phyloP scores from a whole-genome alignment of 257 asterid species.

The Przewalskia tangutica region DNA sequence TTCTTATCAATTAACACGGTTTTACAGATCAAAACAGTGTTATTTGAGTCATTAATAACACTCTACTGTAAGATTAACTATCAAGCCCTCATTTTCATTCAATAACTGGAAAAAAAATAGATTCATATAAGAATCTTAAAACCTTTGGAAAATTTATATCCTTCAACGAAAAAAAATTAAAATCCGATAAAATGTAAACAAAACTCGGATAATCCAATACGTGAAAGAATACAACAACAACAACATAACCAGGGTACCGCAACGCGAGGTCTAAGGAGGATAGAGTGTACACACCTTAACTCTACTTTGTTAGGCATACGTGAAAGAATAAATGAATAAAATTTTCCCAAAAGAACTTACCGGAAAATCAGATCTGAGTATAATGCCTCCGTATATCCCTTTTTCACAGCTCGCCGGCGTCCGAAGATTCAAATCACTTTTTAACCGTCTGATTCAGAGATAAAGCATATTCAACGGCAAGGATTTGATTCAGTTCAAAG shows the following conservation, averaged over 20 bases:
- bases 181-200: neutral
- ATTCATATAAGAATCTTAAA: neutral
- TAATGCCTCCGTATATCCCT: constrained; percentile 13
- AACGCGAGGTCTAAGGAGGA: too few species aligned
- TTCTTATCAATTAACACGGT: neutral
- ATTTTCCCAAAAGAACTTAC: constrained; percentile 28
- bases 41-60: neutral
- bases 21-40: neutral
- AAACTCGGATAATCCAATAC: neutral
- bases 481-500: constrained; percentile 24
- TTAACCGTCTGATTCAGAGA: neutral
- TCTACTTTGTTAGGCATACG: too few species aligned
- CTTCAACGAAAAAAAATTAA: neutral
- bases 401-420: constrained; percentile 10
- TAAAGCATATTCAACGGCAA: constrained; percentile 17
- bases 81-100: neutral
- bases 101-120: neutral
- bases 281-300: too few species aligned
- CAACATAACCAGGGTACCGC: too few species aligned
- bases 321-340: neutral
- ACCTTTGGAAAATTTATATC: neutral
- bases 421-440: neutral
- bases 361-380: constrained; percentile 56
- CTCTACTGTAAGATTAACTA: neutral
- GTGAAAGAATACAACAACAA: neutral